Conservation (phyloP, 148 eudicot species). For the Nepenthes mirabilis region DNA sequence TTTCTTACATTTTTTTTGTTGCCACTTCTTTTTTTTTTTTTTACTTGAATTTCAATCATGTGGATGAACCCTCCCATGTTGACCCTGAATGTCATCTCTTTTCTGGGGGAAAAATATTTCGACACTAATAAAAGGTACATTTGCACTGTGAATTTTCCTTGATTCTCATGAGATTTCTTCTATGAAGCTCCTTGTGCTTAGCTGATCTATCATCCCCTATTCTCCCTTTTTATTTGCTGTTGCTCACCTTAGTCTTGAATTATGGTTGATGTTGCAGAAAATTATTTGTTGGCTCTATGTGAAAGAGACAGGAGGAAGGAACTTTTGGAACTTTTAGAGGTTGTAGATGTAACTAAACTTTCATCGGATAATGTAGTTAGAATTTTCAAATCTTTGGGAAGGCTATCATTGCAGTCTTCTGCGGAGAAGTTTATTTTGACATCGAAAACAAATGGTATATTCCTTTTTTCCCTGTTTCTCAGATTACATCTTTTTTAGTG, state of each 20-base stretch:
- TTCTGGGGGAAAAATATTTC: too few relatives aligned
- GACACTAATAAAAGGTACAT: too few relatives aligned
- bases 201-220: not conserved
- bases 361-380: conserved; percentile 30
- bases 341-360: conserved; percentile 53
- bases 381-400: conserved; percentile 64
- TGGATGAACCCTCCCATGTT: too few relatives aligned
- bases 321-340: conserved; percentile 41
- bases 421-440: conserved; percentile 40
- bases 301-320: conserved; percentile 66
- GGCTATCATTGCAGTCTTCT: conserved; percentile 45
- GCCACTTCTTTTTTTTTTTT: too few relatives aligned
- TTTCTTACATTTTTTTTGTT: too few relatives aligned
- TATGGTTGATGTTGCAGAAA: conserved; percentile 41
- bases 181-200: too few relatives aligned
- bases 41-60: too few relatives aligned
- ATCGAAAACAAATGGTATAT: conserved; percentile 49
- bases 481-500: too few relatives aligned
- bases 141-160: too few relatives aligned
- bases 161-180: too few relatives aligned
- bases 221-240: not conserved
- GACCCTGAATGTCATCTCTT: too few relatives aligned
- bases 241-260: not conserved
- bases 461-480: too few relatives aligned
- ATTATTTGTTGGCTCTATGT: conserved; percentile 69